Percentiles rank a stretch among this genome's conserved stretches.
Evolutionary conservation across 2,329 filamentous ascomycete species (phyloP).

Genomic region (Dactylonectria macrodidyma): DNA sequence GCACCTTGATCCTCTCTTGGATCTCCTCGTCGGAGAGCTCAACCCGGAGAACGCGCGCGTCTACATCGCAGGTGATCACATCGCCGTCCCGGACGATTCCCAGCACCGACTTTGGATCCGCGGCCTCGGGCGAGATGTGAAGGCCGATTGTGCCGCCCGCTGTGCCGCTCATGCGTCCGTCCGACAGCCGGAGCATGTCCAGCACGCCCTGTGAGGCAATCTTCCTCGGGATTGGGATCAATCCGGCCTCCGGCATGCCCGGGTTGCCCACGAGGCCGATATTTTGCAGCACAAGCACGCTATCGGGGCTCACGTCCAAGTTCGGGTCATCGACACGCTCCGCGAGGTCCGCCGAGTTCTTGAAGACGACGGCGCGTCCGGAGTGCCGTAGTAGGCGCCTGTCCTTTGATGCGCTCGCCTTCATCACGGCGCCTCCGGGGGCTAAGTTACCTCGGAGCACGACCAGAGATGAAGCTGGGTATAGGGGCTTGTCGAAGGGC

Average conservation of each 20-base stretch:
- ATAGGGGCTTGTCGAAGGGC: conserved; percentile 75
- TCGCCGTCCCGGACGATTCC: conserved; percentile 85
- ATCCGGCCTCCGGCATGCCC: conserved; percentile 90
- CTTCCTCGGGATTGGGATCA: conserved; percentile 79
- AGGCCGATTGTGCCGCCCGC: conserved; percentile 92
- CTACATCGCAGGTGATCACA: conserved; percentile 83
- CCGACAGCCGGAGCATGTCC: conserved; percentile 88
- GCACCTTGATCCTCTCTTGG: conserved; percentile 69
- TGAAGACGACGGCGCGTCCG: conserved; percentile 74
- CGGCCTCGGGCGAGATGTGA: conserved; percentile 89
- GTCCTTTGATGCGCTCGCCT: conserved; percentile 90
- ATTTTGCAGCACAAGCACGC: conserved; percentile 86
- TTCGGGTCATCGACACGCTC: conserved; percentile 69
- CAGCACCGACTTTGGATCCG: conserved; percentile 81
- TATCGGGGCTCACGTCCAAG: conserved; percentile 73
- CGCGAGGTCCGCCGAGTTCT: conserved; percentile 82
- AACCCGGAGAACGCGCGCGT: conserved; percentile 70
- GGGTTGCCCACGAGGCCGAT: conserved; percentile 93
- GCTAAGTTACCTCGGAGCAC: conserved; percentile 89
- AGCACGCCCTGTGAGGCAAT: conserved; percentile 80
- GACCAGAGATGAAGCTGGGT: conserved; percentile 83
- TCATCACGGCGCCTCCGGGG: conserved; percentile 87
- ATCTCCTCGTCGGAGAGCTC: conserved; percentile 82
- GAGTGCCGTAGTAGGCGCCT: conserved; percentile 66
- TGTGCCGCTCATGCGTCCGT: conserved; percentile 89